Percentiles rank a stretch among this genome's conserved stretches.
These are phyloP conservation scores for Sclerotinia nivalis DNA, from an alignment of 2,329 filamentous ascomycete species.

Conservation along the genomic window DNA sequence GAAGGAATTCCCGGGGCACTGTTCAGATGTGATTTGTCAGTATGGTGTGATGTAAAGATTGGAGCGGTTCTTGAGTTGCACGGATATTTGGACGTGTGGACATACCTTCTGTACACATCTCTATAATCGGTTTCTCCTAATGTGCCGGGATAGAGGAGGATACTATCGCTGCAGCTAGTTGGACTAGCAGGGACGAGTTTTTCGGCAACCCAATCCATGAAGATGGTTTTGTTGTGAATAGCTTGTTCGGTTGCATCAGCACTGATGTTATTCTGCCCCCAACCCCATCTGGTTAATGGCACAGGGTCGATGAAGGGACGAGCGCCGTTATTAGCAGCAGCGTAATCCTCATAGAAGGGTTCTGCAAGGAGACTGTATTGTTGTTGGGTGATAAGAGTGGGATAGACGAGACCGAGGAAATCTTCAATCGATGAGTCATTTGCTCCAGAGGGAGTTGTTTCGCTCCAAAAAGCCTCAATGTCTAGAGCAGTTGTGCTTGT, in stretches of 20 bases:
- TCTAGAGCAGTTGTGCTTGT: slow-evolving; percentile 38
- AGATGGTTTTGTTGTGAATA: slow-evolving; percentile 52
- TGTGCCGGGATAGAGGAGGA: slow-evolving; percentile 52
- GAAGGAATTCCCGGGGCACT: slow-evolving; percentile 48
- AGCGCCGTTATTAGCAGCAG: slow-evolving; percentile 47
- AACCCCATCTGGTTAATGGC: slow-evolving; percentile 51
- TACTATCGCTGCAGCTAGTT: slow-evolving; percentile 50
- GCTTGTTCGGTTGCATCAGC: slow-evolving; percentile 46
- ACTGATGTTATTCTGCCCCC: slow-evolving; percentile 45
- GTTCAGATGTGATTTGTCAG: neutral
- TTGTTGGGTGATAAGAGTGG: slow-evolving; percentile 49
- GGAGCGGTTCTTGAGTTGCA: neutral
- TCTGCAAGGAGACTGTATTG: slow-evolving; percentile 49
- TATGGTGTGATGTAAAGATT: neutral
- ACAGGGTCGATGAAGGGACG: slow-evolving; percentile 52
- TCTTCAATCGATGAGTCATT: slow-evolving; percentile 39
- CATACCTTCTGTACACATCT: slow-evolving; percentile 45
- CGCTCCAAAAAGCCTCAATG: slow-evolving; percentile 29
- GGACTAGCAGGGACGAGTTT: slow-evolving; percentile 47
- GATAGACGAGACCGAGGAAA: slow-evolving; percentile 49
- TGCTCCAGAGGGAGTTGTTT: slow-evolving; percentile 38
- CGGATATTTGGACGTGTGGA: neutral
- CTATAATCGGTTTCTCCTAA: slow-evolving; percentile 46
- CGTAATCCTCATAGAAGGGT: slow-evolving; percentile 53
- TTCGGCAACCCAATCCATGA: slow-evolving; percentile 49